Evolutionary conservation across 2,329 filamentous ascomycete species (phyloP).

Genomic region (Colletotrichum sp.): DNA sequence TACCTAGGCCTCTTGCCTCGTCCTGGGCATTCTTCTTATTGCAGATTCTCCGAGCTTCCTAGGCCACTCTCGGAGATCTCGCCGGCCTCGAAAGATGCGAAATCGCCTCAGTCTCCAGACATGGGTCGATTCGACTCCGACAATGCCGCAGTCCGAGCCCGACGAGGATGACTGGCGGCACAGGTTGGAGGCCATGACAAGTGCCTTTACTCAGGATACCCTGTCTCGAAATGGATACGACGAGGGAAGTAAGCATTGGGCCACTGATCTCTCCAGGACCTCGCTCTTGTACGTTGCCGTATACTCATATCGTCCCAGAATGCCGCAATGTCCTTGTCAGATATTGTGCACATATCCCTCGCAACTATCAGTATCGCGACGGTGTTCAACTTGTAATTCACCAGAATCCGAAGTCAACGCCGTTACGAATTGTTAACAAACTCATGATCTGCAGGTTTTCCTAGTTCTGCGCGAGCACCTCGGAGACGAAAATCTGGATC

Average conservation of each 20-base stretch:
- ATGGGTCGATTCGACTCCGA: constrained; percentile 7
- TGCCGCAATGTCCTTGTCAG: constrained; percentile 50
- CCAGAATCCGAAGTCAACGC: neutral
- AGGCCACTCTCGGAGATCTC: neutral
- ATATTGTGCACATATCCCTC: constrained; percentile 47
- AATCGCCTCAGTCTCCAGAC: constrained; percentile 8
- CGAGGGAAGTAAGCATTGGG: constrained; percentile 7
- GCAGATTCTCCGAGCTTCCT: neutral
- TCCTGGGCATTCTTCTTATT: neutral
- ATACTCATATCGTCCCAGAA: constrained; percentile 30
- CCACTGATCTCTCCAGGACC: neutral
- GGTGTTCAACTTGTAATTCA: constrained; percentile 43
- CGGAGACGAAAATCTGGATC: constrained; percentile 48
- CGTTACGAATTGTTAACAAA: neutral
- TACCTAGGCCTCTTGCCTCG: neutral
- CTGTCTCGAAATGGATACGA: constrained; percentile 9
- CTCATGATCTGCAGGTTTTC: constrained; percentile 36
- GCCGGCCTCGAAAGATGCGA: neutral
- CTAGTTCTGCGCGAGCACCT: constrained; percentile 47
- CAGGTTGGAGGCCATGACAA: neutral
- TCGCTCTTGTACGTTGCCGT: neutral
- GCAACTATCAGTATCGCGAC: constrained; percentile 51
- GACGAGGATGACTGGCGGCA: neutral
- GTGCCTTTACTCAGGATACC: neutral
- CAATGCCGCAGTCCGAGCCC: neutral